Evolutionary conservation across 106 monocot genomes (phyloP), one percentile per base, ranked within the genome.

Genomic region (Platanthera zijinensis): DNA sequence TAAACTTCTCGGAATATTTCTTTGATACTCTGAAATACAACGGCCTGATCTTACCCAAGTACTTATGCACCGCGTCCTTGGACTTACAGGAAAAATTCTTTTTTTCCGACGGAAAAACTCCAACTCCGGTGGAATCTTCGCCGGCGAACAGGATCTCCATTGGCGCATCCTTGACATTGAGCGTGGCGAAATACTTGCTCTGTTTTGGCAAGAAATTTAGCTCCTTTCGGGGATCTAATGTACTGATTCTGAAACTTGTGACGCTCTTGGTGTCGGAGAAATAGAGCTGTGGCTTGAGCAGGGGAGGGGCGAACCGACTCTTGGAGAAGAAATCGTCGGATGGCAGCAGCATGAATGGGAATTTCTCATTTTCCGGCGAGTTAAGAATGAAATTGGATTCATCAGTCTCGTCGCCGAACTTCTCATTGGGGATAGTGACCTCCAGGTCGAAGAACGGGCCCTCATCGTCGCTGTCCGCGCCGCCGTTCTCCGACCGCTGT

Each of bases 41-140:
- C 10, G 88, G 91, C 70, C 84, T 92, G 77, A 92, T 87, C 89
- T 87, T 92, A 79, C 75, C 78, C 10, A 92, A 69, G 51, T 92
- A 92, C 76, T 77, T 85, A 45, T 89, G 87, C 8, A 92, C 56
- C 13, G 76, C 52, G 6, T 92, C 89, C 76, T 80, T 87, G 7
- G 81, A 48, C 12, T 68, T 72, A 51, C 56, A 53, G 56, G 67
- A 75, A 69, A 57, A 75, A 69, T 78, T 87, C 76, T 87, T 87
- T 32, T 79, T 84, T 15, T n/a, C 73, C 19, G 28, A 70, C 50
- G 75, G 57, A 21, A 45, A 19, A n/a, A n/a, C n/a, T n/a, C n/a
- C n/a, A 52, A 52, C 9, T 9, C 52, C 52, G 52, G 13, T 0
- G 52, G 52, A 52, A 74, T 91, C 32, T 32, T 32, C 82, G 17